Percentiles rank a stretch among this genome's conserved stretches.
phyloP scores from a whole-genome alignment of 2,329 filamentous ascomycete genomes.

The Helminthosporium solani region DNA sequence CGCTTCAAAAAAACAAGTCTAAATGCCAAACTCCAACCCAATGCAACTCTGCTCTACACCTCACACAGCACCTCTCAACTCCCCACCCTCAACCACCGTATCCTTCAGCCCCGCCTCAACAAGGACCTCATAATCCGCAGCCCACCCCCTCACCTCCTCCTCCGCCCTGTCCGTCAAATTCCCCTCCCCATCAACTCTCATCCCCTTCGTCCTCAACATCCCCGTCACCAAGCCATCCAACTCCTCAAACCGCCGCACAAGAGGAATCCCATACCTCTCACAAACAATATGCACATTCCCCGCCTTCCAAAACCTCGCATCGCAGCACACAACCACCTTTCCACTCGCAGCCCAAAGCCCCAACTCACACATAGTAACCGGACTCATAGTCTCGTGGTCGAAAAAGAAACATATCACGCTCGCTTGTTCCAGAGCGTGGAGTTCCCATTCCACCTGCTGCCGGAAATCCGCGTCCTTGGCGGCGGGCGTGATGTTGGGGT shows the following conservation, averaged over 20 bases:
- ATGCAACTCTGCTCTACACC: neutral
- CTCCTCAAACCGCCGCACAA: slow-evolving; percentile 47
- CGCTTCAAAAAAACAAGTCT: neutral
- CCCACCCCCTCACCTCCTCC: slow-evolving; percentile 1
- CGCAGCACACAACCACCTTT: slow-evolving; percentile 57
- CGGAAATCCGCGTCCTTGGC: slow-evolving; percentile 46
- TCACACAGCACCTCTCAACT: neutral
- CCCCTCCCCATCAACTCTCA: slow-evolving; percentile 20
- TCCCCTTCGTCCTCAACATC: slow-evolving; percentile 33
- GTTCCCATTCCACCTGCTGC: slow-evolving; percentile 63
- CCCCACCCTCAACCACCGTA: neutral
- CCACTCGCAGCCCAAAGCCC: slow-evolving; percentile 52
- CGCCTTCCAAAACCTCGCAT: slow-evolving; percentile 56
- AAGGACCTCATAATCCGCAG: neutral
- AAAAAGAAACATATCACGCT: slow-evolving; percentile 61
- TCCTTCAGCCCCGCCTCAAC: neutral
- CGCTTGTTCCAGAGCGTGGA: slow-evolving; percentile 56
- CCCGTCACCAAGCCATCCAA: slow-evolving; percentile 41
- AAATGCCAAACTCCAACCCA: neutral
- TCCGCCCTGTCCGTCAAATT: slow-evolving; percentile 9
- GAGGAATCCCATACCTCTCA: slow-evolving; percentile 47
- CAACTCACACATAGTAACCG: slow-evolving; percentile 62
- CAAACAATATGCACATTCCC: slow-evolving; percentile 64
- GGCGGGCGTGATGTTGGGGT: slow-evolving; percentile 53
- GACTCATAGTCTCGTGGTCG: slow-evolving; percentile 53